Evolutionary conservation across 768 basidiomycete species (phyloP), one percentile per base, ranked within the genome.

Genomic region (Russula virescens): DNA sequence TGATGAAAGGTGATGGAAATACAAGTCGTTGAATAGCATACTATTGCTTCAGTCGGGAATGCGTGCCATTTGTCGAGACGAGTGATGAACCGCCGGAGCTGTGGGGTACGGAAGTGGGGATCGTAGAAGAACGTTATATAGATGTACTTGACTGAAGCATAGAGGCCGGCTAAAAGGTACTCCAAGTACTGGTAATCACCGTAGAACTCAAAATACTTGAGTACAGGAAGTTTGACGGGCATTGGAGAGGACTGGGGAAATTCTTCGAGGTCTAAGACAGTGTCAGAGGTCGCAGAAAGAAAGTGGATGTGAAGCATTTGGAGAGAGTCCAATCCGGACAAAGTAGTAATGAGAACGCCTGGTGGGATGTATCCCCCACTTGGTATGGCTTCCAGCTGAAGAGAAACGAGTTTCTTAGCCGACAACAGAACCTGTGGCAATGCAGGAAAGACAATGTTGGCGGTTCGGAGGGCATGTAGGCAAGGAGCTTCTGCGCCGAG

Each of bases 371-470:
- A 46, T 25, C 40, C 40, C 18, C 25, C 10, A 18, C 23, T 38
- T 19, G 55, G 61, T 49, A 62, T 7, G 1, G 38, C 9, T 26
- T 62, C 55, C 43, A 62, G 54, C 18, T 56, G 48, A 46, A 62
- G 48, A 13, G 46, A 47, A 47, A 57, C 34, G 18, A 57, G 46
- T 6, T 57, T 47, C 23, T 18, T 18, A 10, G 47, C 49, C 21
- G 40, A 56, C 23, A 26, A 43, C 18, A 56, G 48, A 16, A 62
- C 21, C 9, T n/a, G 48, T 9, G 49, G 49, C 9, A 56, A 40
- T 26, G 35, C 48, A 11, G 56, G 56, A 19, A 47, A 35, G 16
- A 18, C 46, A 25, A 57, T 47, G 23, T 11, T 25, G 25, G 16
- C 6, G 9, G 48, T 6, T 9, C 38, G 35, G 26, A 61, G 46